Evolutionary conservation across 495 filamentous ascomycete genomes (phyloP), one percentile per base, ranked within the genome.

Genomic region (Xylaria palmicola): DNA sequence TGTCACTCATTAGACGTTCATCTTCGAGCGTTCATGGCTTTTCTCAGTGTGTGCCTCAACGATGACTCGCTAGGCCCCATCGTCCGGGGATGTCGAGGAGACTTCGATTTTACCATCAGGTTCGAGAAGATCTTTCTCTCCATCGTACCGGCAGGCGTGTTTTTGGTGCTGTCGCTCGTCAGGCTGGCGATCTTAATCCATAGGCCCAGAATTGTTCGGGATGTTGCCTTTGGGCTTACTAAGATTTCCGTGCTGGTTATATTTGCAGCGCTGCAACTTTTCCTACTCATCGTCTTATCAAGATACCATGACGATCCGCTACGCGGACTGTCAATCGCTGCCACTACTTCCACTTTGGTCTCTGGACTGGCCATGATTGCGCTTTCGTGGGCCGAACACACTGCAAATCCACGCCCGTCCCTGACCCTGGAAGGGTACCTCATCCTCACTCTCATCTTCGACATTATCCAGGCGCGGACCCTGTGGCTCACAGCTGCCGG

Each of bases 361-460:
- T 62, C 62, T 39, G 55, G 59, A 26, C 17, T 44, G 48, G 78
- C 78, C 13, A 72, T 86, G 43, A 45, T 74, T 29, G 36, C 75
- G 6, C 75, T 88, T 15, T 87, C 84, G 0, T 80, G 77, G 58
- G 58, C 80, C 13, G 85, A 90, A 60, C 87, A 89, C 65, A 68
- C 74, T 27, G 75, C 77, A 17, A 79, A 80, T 20, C 58, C 70
- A 26, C 77, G 79, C 45, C 86, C 88, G 0, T 90, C 88, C 0
- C 72, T 81, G 32, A 60, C 90, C 9, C 71, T 90, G 36, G 81
- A 83, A 52, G 57, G 76, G 7, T 91, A 88, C 66, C 75, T 91
- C 0, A 75, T 86, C 44, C 62, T 85, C 60, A 83, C 83, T 0
- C 49, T 85, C n/a, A 67, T 89, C 9, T 80, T 89, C 19, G 86